Evolutionary conservation across 1,284 basidiomycete species (phyloP).

Genomic region (Ceratobasidium papillatum): DNA sequence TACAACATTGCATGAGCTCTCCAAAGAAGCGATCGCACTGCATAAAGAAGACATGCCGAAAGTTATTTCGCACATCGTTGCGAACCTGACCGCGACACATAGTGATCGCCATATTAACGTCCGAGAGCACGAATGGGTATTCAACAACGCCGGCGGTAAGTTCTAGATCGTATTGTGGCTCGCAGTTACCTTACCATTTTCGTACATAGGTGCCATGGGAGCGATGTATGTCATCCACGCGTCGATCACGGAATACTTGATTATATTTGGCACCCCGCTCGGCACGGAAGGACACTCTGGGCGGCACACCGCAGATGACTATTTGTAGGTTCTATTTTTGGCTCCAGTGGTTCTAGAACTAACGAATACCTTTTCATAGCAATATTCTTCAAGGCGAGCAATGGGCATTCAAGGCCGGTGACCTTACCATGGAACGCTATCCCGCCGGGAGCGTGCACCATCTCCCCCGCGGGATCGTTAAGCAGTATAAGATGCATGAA

Average conservation of each 20-base stretch:
- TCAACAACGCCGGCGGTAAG: slow-evolving; percentile 93
- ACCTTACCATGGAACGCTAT: slow-evolving; percentile 85
- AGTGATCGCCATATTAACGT: slow-evolving; percentile 51
- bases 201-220: slow-evolving; percentile 44
- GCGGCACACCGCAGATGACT: slow-evolving; percentile 94
- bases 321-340: slow-evolving; percentile 63
- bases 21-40: slow-evolving; percentile 72
- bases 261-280: slow-evolving; percentile 94
- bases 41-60: slow-evolving; percentile 68
- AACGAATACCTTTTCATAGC: slow-evolving; percentile 43
- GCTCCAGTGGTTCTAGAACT: not conserved
- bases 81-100: slow-evolving; percentile 76
- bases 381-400: slow-evolving; percentile 93
- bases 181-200: not conserved
- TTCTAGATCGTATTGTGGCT: not conserved
- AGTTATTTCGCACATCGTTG: slow-evolving; percentile 80
- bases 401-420: slow-evolving; percentile 87
- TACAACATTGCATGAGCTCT: slow-evolving; percentile 68
- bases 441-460: slow-evolving; percentile 84
- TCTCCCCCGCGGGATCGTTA: slow-evolving; percentile 81
- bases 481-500: slow-evolving; percentile 98
- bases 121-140: slow-evolving; percentile 81
- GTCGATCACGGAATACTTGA: slow-evolving; percentile 91
- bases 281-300: slow-evolving; percentile 98
- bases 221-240: slow-evolving; percentile 98